phyloP scores from a whole-genome alignment of 805 yeast species.

The Candida rishiriensis region DNA sequence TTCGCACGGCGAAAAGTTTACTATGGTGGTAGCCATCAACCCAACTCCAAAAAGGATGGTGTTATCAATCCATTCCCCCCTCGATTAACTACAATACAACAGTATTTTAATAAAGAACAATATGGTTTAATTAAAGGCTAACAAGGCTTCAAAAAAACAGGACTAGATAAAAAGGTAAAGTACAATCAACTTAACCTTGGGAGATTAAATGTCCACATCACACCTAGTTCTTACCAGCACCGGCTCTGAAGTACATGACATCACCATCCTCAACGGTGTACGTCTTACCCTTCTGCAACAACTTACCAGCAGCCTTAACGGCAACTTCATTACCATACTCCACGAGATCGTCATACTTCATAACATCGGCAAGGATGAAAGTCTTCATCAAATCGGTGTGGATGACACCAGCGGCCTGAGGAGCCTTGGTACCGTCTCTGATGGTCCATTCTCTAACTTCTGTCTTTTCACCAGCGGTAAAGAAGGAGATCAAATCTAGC shows the following conservation, averaged over 20 bases:
- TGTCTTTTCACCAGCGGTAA: slow-evolving; percentile 73
- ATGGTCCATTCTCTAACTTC: slow-evolving; percentile 92
- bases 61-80: no score
- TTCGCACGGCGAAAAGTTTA: no score
- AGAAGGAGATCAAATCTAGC: slow-evolving; percentile 72
- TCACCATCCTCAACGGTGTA: slow-evolving; percentile 84
- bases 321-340: slow-evolving; percentile 48
- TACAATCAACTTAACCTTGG: neutral
- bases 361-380: slow-evolving; percentile 73
- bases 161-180: neutral
- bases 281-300: slow-evolving; percentile 67
- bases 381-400: slow-evolving; percentile 82
- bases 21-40: no score
- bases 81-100: no score
- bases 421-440: slow-evolving; percentile 69
- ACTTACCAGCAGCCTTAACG: slow-evolving; percentile 54
- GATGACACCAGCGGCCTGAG: slow-evolving; percentile 87
- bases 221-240: slow-evolving; percentile 48
- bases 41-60: no score
- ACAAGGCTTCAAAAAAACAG: no score
- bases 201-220: no score
- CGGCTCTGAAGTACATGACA: slow-evolving; percentile 67
- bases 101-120: no score
- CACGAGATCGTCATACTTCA: slow-evolving; percentile 58
- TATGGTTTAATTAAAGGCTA: no score